Base-by-base conservation (phyloP, 257 asterid genomes). In the Gynochthodes officinalis region DNA sequence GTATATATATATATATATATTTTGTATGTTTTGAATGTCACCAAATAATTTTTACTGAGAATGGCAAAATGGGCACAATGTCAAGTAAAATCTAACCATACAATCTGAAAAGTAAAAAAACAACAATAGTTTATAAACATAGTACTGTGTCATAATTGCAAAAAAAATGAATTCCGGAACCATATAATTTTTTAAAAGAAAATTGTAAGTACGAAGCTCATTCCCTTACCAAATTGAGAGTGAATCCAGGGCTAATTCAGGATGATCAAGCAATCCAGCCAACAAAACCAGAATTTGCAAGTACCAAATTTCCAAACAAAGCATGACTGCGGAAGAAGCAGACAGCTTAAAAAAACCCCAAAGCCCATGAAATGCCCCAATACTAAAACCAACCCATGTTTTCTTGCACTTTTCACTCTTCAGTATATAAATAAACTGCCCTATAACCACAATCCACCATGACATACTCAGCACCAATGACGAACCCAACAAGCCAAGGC, bases 181-280 rank as follows among this genome's bases (percentile, higher is more conserved):
- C 55, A 50, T 21, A 50, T 37, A 37, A 2, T 4, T 42, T 42
- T 8, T 42, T 4, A 37, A 52, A 19, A n/a, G 7, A 53, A 53
- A 54, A 23, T 54, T 8, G 10, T 2, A 54, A 8, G 46, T 2
- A 23, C 23, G 33, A 23, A 55, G 61, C 1, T 54, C 15, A 54
- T 4, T 27, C n/a, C 27, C 71, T 73, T 73, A 73, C 77, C 77
- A 73, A 21, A 73, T 64, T 43, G 77, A 63, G 12, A 64, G 65
- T 7, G 72, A 61, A 64, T 73, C 72, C 70, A 73, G 54, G 35
- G 77, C 71, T 65, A 73, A 55, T 39, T 73, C 77, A 8, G 77
- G 77, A 64, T 73, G 65, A 2, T 73, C 77, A 39, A 73, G 77
- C 77, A 73, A 52, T 1, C 77, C 77, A 19, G 77, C 77, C 21